phyloP scores from a whole-genome alignment of 495 filamentous ascomycete species.

The Neurospora sp. region DNA sequence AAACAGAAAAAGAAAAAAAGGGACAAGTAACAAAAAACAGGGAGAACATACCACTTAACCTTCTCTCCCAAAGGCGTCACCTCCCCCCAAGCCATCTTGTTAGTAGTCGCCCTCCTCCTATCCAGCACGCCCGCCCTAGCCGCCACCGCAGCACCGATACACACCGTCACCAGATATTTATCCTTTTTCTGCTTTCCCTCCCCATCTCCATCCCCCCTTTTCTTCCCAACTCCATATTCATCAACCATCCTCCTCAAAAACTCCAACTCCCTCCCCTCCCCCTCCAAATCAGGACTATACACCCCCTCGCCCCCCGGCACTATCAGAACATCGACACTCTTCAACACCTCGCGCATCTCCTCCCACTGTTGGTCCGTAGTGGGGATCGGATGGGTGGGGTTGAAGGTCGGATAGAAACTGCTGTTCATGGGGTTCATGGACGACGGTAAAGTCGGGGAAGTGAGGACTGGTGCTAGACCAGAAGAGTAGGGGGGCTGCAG shows the following conservation, averaged over 20 bases:
- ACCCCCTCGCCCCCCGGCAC: slow-evolving; percentile 41
- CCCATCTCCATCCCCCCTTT: no score
- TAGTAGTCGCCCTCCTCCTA: slow-evolving; percentile 42
- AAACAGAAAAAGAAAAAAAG: not conserved
- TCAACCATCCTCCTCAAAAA: slow-evolving; percentile 30
- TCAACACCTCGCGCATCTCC: slow-evolving; percentile 3
- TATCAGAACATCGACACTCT: slow-evolving; percentile 44
- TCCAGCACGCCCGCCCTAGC: slow-evolving; percentile 41
- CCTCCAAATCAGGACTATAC: not conserved
- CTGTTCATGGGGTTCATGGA: slow-evolving; percentile 11
- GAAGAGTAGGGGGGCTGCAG: slow-evolving; percentile 8
- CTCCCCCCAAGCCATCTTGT: slow-evolving; percentile 44
- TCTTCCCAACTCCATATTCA: not conserved
- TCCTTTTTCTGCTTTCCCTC: slow-evolving; percentile 17
- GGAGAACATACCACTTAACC: slow-evolving; percentile 11
- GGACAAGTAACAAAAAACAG: not conserved
- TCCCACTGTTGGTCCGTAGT: not conserved
- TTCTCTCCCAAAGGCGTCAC: slow-evolving; percentile 11
- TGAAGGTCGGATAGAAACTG: slow-evolving; percentile 26
- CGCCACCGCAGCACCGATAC: slow-evolving; percentile 37
- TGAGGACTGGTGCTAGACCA: slow-evolving; percentile 32
- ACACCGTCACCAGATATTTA: slow-evolving; percentile 43
- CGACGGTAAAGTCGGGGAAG: slow-evolving; percentile 11
- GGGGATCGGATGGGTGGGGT: slow-evolving; percentile 44
- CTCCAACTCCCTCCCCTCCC: not conserved